A percentile compares a stretch with the other conserved stretches of the same genome.
Evolutionary conservation across 148 eudicot genomes (phyloP).

Genomic region (Vaccinium vitisidaea): DNA sequence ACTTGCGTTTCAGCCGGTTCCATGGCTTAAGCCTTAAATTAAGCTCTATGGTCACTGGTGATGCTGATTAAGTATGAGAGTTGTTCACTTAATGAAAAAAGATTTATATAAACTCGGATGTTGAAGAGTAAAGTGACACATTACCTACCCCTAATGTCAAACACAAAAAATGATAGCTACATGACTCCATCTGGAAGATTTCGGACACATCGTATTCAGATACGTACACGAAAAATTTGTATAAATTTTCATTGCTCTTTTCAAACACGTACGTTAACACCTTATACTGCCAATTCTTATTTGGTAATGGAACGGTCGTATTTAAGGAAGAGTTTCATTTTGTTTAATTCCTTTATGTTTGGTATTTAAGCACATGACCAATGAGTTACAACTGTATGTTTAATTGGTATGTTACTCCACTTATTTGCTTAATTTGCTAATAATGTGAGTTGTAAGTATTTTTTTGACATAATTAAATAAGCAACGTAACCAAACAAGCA

Average conservation of each 20-base stretch:
- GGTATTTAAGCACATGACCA: background rate
- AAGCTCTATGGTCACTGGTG: background rate
- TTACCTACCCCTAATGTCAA: background rate
- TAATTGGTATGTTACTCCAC: background rate
- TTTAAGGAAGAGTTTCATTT: background rate
- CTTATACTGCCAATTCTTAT: background rate
- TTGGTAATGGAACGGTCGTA: background rate
- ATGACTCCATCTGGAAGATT: background rate
- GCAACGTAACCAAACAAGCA: background rate
- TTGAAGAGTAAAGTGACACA: background rate
- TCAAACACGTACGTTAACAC: no score
- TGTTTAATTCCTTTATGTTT: background rate
- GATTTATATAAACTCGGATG: background rate
- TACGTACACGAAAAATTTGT: background rate
- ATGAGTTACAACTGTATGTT: background rate
- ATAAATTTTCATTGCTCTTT: background rate
- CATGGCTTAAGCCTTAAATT: background rate
- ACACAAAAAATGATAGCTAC: background rate
- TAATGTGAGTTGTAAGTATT: no score
- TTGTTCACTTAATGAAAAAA: background rate
- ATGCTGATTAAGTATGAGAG: background rate
- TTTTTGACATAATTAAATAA: no score
- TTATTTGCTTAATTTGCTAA: background rate
- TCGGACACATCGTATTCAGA: background rate
- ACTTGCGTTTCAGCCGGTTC: background rate